phyloP scores from a whole-genome alignment of 2,329 filamentous ascomycete species.

The Pseudocercospora eumusae region DNA sequence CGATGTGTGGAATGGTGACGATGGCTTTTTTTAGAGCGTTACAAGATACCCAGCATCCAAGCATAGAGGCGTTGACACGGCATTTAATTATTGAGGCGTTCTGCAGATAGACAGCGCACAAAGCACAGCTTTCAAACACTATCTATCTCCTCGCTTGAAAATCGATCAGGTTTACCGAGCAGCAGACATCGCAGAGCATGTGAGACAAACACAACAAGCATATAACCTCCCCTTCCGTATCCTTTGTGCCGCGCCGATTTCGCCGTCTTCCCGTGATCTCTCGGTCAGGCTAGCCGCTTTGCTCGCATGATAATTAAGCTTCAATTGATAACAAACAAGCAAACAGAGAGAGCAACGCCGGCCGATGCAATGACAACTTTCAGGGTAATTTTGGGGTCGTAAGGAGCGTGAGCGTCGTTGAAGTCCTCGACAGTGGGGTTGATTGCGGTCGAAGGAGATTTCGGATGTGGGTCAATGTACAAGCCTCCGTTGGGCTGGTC shows the following conservation, averaged over 20 bases:
- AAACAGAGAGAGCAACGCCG: slow-evolving; percentile 11
- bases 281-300: slow-evolving; percentile 12
- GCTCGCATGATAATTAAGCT: slow-evolving; percentile 8
- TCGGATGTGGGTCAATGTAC: slow-evolving; percentile 17
- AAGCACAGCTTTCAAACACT: slow-evolving; percentile 14
- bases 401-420: slow-evolving; percentile 18
- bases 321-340: slow-evolving; percentile 2
- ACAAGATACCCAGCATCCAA: slow-evolving; percentile 1
- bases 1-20: not conserved
- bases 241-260: slow-evolving; percentile 6
- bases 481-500: slow-evolving; percentile 17
- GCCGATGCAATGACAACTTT: slow-evolving; percentile 13
- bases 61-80: not conserved
- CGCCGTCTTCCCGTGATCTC: slow-evolving; percentile 7
- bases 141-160: slow-evolving; percentile 11
- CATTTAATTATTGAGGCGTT: not conserved
- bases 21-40: not conserved
- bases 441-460: not conserved
- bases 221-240: slow-evolving; percentile 13
- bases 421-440: slow-evolving; percentile 4
- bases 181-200: not conserved
- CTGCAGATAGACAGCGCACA: not conserved
- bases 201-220: slow-evolving; percentile 3
- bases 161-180: not conserved
- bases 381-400: slow-evolving; percentile 9